phyloP scores from a whole-genome alignment of 306 rosid genomes.

The Rosa lucieae region DNA sequence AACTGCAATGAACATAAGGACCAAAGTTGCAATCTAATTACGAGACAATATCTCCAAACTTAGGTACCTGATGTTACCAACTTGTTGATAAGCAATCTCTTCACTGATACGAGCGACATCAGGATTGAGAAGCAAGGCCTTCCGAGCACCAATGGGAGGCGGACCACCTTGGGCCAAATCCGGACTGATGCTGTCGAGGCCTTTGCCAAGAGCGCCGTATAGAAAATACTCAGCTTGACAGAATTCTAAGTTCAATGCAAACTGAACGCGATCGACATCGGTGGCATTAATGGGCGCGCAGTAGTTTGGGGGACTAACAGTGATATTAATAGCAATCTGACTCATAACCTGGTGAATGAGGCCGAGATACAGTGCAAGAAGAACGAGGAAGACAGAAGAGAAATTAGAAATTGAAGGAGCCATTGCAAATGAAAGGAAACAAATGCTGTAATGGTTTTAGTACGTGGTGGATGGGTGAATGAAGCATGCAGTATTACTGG shows the following conservation, averaged over 20 bases:
- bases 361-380: not conserved
- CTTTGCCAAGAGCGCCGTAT: not conserved
- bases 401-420: not conserved
- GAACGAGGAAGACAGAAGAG: not conserved
- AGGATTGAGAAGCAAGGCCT: constrained; percentile 18
- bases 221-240: constrained; percentile 28
- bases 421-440: not conserved
- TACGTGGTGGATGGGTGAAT: not conserved
- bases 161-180: constrained; percentile 19
- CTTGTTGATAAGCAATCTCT: constrained; percentile 30
- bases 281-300: constrained; percentile 6
- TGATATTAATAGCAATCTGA: too few species aligned
- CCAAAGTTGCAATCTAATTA: too few species aligned
- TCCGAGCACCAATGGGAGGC: constrained; percentile 22
- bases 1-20: too few species aligned
- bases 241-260: constrained; percentile 31
- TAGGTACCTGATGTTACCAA: constrained; percentile 29
- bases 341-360: not conserved
- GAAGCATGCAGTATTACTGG: not conserved
- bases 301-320: not conserved
- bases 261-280: constrained; percentile 19
- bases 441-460: not conserved
- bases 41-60: too few species aligned
- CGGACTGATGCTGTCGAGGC: constrained; percentile 19
- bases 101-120: constrained; percentile 2